These are phyloP conservation scores for Pluteus cervinus DNA, from an alignment of 768 basidiomycete species.

Conservation along the genomic window DNA sequence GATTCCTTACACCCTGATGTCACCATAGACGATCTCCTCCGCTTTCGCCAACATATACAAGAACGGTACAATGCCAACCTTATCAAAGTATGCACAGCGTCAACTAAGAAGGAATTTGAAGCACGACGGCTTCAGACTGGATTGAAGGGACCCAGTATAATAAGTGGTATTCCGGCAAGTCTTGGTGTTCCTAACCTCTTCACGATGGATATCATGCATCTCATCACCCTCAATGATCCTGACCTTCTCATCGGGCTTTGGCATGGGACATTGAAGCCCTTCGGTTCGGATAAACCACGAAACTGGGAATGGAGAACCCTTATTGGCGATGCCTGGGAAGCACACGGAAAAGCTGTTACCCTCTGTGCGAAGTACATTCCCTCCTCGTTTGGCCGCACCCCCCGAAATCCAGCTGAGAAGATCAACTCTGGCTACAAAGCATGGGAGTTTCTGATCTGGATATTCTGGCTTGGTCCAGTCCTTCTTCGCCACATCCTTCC, in stretches of 20 bases:
- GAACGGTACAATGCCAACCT: slow-evolving; percentile 12
- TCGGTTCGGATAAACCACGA: slow-evolving; percentile 8
- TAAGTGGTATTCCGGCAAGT: slow-evolving; percentile 17
- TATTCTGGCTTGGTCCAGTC: slow-evolving; percentile 20
- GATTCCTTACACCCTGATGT: too few relatives aligned
- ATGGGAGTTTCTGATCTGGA: slow-evolving; percentile 20
- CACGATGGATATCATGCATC: slow-evolving; percentile 32
- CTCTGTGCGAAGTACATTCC: slow-evolving; percentile 26
- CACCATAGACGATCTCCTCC: neutral
- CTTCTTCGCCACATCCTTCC: slow-evolving; percentile 21
- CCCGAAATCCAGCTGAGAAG: slow-evolving; percentile 34
- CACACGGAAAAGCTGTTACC: slow-evolving; percentile 27
- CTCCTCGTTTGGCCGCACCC: slow-evolving; percentile 33
- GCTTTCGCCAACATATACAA: too few relatives aligned
- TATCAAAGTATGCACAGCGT: slow-evolving; percentile 6
- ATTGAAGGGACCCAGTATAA: slow-evolving; percentile 29
- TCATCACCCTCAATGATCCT: slow-evolving; percentile 26
- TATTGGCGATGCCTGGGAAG: slow-evolving; percentile 19
- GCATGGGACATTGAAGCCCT: slow-evolving; percentile 18
- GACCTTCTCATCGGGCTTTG: slow-evolving; percentile 30
- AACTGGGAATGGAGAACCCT: slow-evolving; percentile 27
- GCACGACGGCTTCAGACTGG: slow-evolving; percentile 19
- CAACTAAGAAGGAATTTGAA: slow-evolving; percentile 14
- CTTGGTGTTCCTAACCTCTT: slow-evolving; percentile 25
- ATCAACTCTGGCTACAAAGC: slow-evolving; percentile 26